phyloP scores from a whole-genome alignment of 169 alveolate species.

The Theileria parva region DNA sequence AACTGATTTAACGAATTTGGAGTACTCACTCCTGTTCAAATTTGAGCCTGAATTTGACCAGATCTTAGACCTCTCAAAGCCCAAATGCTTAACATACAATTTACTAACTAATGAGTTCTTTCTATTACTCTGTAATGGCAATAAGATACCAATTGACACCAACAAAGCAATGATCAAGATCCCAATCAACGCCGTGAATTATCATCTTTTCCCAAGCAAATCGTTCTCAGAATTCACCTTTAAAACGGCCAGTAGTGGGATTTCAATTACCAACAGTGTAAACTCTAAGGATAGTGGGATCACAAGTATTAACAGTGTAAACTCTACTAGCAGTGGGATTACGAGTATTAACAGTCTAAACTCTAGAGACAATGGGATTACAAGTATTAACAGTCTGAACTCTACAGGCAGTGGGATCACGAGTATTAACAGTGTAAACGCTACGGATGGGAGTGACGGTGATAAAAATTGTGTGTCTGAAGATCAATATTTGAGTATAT shows the following conservation, averaged over 20 bases:
- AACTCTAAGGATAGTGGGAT: background rate
- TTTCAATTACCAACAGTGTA: background rate
- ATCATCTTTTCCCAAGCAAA: background rate
- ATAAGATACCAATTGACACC: background rate
- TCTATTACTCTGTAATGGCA: background rate
- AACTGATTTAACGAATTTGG: background rate
- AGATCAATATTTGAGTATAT: background rate
- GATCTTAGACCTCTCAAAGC: background rate
- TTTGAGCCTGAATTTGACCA: background rate
- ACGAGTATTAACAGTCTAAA: too few species aligned
- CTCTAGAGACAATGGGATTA: too few species aligned
- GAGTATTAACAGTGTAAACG: too few species aligned
- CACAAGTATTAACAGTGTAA: too few species aligned
- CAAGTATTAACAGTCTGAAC: background rate
- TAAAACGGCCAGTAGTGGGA: slow-evolving; percentile 10
- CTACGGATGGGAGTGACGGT: background rate
- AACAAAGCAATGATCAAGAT: background rate
- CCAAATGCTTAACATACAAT: background rate
- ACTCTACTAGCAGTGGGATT: background rate
- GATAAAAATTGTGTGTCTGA: too few species aligned
- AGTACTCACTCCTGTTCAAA: background rate
- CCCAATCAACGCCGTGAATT: background rate
- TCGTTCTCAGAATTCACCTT: slow-evolving; percentile 1
- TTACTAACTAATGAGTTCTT: background rate
- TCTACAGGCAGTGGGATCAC: background rate